These are phyloP conservation scores for Monosporascus ibericus DNA, from an alignment of 2,329 filamentous ascomycete genomes.

Conservation along the genomic window DNA sequence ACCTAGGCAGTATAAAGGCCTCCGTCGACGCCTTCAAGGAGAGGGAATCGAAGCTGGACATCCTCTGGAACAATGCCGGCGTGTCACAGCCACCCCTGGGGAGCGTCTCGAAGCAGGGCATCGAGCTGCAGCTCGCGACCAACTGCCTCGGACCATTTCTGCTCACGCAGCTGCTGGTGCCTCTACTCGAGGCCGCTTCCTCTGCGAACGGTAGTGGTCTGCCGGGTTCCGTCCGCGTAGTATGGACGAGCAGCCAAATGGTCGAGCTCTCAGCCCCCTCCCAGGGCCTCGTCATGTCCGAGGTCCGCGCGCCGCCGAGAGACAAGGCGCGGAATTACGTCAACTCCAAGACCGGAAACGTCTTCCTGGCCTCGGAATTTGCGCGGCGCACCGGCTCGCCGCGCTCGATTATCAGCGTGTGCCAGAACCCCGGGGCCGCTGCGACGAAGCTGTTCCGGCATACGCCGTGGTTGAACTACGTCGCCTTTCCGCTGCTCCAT, in stretches of 20 bases:
- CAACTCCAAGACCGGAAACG: conserved; percentile 15
- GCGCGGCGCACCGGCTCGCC: conserved; percentile 3
- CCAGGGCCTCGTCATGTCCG: conserved; percentile 10
- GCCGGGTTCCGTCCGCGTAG: conserved; percentile 6
- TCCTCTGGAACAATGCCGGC: conserved; percentile 19
- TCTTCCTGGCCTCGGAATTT: conserved; percentile 12
- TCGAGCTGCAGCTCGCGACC: conserved; percentile 29
- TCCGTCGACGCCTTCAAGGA: conserved; percentile 6
- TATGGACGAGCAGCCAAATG: conserved; percentile 13
- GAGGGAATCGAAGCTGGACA: conserved; percentile 8
- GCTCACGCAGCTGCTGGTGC: conserved; percentile 28
- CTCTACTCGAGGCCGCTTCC: conserved; percentile 22
- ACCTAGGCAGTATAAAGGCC: conserved; percentile 9
- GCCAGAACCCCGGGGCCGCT: conserved; percentile 11
- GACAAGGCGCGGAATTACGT: conserved; percentile 10
- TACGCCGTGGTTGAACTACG: conserved; percentile 7
- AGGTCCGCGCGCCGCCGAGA: conserved; percentile 7
- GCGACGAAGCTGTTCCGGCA: conserved; percentile 15
- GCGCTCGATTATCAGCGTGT: conserved; percentile 7
- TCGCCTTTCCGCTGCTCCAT: conserved; percentile 12
- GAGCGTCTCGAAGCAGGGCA: conserved; percentile 23
- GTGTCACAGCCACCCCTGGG: conserved; percentile 13
- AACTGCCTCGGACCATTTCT: conserved; percentile 30
- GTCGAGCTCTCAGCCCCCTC: conserved; percentile 12
- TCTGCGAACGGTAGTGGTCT: neutral